Conservation (phyloP, 495 filamentous ascomycete genomes). For the Xeromyces bisporus region DNA sequence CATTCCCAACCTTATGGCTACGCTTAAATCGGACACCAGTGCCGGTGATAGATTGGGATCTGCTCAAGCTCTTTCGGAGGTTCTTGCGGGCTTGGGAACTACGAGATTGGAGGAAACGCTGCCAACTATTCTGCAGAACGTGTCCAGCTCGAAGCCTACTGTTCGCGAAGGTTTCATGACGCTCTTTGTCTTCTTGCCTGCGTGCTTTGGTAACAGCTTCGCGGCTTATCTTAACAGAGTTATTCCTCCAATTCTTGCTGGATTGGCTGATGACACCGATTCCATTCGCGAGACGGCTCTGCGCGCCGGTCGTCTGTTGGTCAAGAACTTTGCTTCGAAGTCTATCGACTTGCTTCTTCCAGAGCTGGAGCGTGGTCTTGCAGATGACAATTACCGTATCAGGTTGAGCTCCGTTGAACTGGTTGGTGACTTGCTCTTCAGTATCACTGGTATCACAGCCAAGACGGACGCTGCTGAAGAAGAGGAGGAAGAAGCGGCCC, state of each 20-base stretch:
- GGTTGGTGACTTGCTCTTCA: slow-evolving; percentile 93
- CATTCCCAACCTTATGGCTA: slow-evolving; percentile 92
- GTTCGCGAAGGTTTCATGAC: slow-evolving; percentile 99
- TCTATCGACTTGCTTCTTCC: slow-evolving; percentile 88
- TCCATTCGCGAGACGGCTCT: slow-evolving; percentile 88
- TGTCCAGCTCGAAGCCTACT: slow-evolving; percentile 72
- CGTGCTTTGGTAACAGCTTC: slow-evolving; percentile 98
- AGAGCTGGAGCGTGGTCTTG: slow-evolving; percentile 86
- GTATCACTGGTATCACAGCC: slow-evolving; percentile 84
- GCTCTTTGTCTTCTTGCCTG: slow-evolving; percentile 94
- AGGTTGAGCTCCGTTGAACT: slow-evolving; percentile 94
- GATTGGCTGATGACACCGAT: slow-evolving; percentile 89
- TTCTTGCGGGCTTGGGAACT: slow-evolving; percentile 87
- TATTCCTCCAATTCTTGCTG: slow-evolving; percentile 87
- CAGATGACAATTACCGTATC: slow-evolving; percentile 91
- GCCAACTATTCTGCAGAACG: slow-evolving; percentile 92
- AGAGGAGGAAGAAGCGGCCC: slow-evolving; percentile 57
- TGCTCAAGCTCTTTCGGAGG: slow-evolving; percentile 91
- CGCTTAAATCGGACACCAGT: slow-evolving; percentile 90
- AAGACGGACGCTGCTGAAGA: slow-evolving; percentile 71
- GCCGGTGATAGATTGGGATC: slow-evolving; percentile 91
- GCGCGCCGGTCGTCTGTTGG: slow-evolving; percentile 77
- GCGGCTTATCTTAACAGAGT: slow-evolving; percentile 88
- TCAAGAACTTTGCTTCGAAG: slow-evolving; percentile 93
- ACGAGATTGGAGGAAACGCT: slow-evolving; percentile 85